Base-by-base conservation (phyloP, 352 stramenopile species). In the Aphanomyces stellatus region DNA sequence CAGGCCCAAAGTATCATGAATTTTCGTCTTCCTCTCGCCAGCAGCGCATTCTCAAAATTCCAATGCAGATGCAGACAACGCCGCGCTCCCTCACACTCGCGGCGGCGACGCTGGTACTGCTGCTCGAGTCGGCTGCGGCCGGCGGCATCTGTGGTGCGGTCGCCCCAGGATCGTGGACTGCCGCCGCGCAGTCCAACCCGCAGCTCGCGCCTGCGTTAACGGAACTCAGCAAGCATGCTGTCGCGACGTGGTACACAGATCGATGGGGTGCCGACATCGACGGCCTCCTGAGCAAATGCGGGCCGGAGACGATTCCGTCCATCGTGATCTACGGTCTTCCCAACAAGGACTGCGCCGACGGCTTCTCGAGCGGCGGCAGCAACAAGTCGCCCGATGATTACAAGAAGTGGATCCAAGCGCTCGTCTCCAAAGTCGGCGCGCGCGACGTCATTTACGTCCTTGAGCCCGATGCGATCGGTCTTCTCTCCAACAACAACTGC, bases 181-280 rank as follows among this genome's bases (percentile, higher is more conserved):
- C 65, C 13, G 81, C 81, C 76, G 82, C 69, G 77, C 76, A 27
- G 76, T 11, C 13, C n/a, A n/a, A 81, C 42, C 74, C 77, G 19
- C 34, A 72, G 15, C 49, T 78, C n/a, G 55, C 61, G 22, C 55
- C 43, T 5, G 78, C 76, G 35, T 24, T 86, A 25, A 53, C 73
- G n/a, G 76, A 74, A 27, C 43, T 85, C 17, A 65, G 73, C 35
- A 65, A 82, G 27, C 74, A 81, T 57, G 72, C 75, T 7, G 80
- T 77, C 33, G 73, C 75, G 53, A 76, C 73, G 0, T 86, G 76
- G 75, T 87, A 87, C 72, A 79, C 78, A 31, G 78, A 87, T 51
- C 75, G 78, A 43, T 53, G 53, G 5, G 56, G 27, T 2, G 62
- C 48, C 28, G 19, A 17, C 24, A 62, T 49, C n/a, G 65, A 53